Evolutionary conservation across 202 grass and related monocot species (phyloP).

Genomic region (Tripidium arundinaceum): DNA sequence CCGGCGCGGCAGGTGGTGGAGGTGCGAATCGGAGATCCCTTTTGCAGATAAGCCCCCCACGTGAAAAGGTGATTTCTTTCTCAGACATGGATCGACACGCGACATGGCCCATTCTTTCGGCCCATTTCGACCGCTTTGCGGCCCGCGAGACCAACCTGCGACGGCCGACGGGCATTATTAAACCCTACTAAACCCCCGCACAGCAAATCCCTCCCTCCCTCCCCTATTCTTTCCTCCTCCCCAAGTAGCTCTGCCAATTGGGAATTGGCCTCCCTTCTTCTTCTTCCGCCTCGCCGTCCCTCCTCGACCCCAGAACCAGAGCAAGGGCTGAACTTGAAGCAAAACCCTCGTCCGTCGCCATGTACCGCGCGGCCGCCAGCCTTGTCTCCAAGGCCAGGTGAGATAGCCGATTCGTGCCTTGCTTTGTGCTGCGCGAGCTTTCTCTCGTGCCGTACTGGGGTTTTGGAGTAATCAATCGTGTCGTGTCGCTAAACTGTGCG

Average conservation of each 20-base stretch:
- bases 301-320: background rate
- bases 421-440: background rate
- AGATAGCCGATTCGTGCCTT: background rate
- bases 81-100: background rate
- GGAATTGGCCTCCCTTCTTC: background rate
- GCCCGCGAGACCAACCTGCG: slow-evolving; percentile 1
- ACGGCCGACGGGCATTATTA: background rate
- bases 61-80: background rate
- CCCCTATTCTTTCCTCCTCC: slow-evolving; percentile 19
- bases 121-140: no score
- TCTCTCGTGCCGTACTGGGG: background rate
- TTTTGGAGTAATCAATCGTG: background rate
- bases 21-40: background rate
- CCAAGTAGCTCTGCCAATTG: background rate
- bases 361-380: slow-evolving; percentile 49
- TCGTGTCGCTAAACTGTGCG: slow-evolving; percentile 14
- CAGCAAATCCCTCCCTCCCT: slow-evolving; percentile 1
- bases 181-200: slow-evolving; percentile 46
- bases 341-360: background rate
- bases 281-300: slow-evolving; percentile 15
- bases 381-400: slow-evolving; percentile 52
- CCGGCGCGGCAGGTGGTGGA: slow-evolving; percentile 8
- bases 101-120: background rate
- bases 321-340: background rate
- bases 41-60: slow-evolving; percentile 26